These are phyloP conservation scores for Myxozyma neglecta DNA, from an alignment of 805 yeast genomes.

Conservation along the genomic window DNA sequence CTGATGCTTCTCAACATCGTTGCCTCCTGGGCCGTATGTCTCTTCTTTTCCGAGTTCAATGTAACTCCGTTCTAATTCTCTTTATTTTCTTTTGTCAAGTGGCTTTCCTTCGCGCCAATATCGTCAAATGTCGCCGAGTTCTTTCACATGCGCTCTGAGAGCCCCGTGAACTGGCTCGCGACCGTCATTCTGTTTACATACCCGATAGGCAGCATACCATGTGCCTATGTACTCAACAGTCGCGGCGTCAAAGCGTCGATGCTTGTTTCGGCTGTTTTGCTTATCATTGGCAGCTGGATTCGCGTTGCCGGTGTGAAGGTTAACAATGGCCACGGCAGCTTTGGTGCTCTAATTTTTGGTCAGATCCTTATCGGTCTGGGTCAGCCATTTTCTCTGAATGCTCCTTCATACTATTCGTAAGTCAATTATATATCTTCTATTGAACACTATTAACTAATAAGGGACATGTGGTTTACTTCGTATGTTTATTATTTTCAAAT, in stretches of 20 bases:
- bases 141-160: conserved; percentile 32
- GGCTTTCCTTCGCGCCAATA: conserved; percentile 41
- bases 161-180: conserved; percentile 41
- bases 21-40: conserved; percentile 38
- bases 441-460: background rate
- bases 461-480: conserved; percentile 40
- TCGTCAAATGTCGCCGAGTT: conserved; percentile 34
- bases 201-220: conserved; percentile 35
- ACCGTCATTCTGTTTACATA: conserved; percentile 39
- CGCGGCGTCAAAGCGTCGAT: conserved; percentile 34
- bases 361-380: conserved; percentile 41
- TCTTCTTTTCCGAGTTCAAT: background rate
- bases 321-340: conserved; percentile 27
- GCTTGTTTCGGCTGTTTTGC: conserved; percentile 33
- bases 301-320: conserved; percentile 37
- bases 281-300: conserved; percentile 38
- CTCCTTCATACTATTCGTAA: conserved; percentile 38
- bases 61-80: no score
- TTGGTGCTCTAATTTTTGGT: conserved; percentile 40
- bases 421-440: background rate
- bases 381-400: conserved; percentile 40
- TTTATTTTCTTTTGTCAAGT: conserved; percentile 11
- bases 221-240: conserved; percentile 34
- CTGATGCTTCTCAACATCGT: conserved; percentile 37
- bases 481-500: background rate